Evolutionary conservation across 805 yeast genomes (phyloP).

Genomic region (Metschnikowia noctiluminum): DNA sequence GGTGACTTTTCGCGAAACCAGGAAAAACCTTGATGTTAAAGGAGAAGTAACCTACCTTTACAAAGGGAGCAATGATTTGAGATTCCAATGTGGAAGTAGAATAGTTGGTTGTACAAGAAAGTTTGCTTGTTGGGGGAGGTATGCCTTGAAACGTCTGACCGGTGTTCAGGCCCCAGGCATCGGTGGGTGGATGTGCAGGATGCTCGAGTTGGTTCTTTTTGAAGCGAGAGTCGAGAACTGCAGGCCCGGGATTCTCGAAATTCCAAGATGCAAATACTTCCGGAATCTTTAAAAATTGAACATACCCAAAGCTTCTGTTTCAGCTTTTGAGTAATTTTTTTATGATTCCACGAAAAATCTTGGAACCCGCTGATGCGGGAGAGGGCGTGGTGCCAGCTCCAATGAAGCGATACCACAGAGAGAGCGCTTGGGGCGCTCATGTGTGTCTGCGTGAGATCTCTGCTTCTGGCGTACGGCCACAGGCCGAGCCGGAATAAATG

Average conservation of each 20-base stretch:
- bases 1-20: background rate
- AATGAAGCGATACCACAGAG: background rate
- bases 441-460: background rate
- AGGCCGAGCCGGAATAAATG: background rate
- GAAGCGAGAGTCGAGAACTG: background rate
- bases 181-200: background rate
- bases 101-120: background rate
- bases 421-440: background rate
- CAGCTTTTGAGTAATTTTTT: no score
- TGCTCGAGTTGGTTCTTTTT: background rate
- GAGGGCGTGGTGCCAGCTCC: no score
- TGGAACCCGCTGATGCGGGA: no score
- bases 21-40: background rate
- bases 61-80: background rate
- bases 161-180: background rate
- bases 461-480: background rate
- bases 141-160: constrained; percentile 3
- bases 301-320: no score
- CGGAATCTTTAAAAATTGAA: no score
- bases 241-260: no score
- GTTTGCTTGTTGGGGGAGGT: background rate
- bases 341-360: no score
- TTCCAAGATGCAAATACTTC: no score
- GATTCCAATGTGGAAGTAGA: no score
- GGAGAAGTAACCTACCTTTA: background rate